Evolutionary conservation across 768 basidiomycete species (phyloP).

Genomic region (Tubosaeta sp.): DNA sequence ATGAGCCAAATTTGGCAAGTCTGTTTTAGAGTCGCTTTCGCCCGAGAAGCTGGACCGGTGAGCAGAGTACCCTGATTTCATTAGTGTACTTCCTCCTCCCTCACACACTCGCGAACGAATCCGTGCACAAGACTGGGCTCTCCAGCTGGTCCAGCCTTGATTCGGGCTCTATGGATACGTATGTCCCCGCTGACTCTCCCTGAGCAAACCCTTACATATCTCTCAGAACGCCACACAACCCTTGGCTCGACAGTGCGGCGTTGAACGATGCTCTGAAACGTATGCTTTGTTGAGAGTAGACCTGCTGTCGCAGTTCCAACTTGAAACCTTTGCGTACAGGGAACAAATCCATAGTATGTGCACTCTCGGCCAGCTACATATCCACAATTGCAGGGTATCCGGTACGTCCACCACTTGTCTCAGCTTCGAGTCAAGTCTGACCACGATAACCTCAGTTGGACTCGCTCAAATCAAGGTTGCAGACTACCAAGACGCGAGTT

Average conservation of each 20-base stretch:
- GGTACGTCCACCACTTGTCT: slow-evolving; percentile 32
- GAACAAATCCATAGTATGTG: slow-evolving; percentile 86
- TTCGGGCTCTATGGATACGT: slow-evolving; percentile 72
- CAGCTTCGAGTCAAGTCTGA: neutral
- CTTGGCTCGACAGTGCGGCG: slow-evolving; percentile 57
- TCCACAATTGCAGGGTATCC: slow-evolving; percentile 93
- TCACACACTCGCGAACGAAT: slow-evolving; percentile 12
- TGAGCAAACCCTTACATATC: slow-evolving; percentile 18
- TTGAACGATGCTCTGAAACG: slow-evolving; percentile 66
- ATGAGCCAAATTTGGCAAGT: slow-evolving; percentile 20
- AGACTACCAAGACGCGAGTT: slow-evolving; percentile 74
- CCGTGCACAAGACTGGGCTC: slow-evolving; percentile 67
- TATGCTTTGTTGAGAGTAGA: slow-evolving; percentile 31
- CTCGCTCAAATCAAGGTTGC: slow-evolving; percentile 89
- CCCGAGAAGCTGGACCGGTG: slow-evolving; percentile 9
- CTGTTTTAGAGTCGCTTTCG: slow-evolving; percentile 11
- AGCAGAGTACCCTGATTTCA: slow-evolving; percentile 21
- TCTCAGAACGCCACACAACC: slow-evolving; percentile 49
- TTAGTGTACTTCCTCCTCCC: slow-evolving; percentile 17
- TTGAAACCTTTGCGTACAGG: slow-evolving; percentile 37
- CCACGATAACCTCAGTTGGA: slow-evolving; percentile 58
- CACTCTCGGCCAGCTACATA: slow-evolving; percentile 86
- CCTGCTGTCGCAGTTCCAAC: neutral
- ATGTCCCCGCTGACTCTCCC: slow-evolving; percentile 5
- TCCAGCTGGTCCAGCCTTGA: slow-evolving; percentile 53